Evolutionary conservation across 192 early-diverging fungal genomes (phyloP).

Genomic region (Dimargaris cristalligena): DNA sequence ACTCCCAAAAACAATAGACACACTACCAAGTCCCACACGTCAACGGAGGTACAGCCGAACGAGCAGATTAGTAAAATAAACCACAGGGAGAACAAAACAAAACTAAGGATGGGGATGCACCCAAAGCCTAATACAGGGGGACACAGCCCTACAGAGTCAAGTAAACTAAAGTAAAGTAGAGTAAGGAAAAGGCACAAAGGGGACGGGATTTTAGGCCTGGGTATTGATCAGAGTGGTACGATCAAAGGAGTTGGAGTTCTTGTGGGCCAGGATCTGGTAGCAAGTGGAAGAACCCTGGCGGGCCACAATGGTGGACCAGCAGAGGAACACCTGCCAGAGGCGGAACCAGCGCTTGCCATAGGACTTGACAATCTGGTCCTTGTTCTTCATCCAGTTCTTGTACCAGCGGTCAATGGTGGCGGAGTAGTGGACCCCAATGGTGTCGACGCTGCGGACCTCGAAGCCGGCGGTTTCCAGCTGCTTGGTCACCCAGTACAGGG

Average conservation of each 20-base stretch:
- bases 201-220: background rate
- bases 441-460: conserved; percentile 76
- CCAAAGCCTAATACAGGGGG: too few relatives aligned
- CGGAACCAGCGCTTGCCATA: conserved; percentile 89
- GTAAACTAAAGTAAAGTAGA: too few relatives aligned
- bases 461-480: conserved; percentile 89
- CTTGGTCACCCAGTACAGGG: conserved; percentile 87
- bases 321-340: conserved; percentile 97
- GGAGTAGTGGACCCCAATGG: conserved; percentile 95
- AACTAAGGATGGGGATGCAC: too few relatives aligned
- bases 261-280: conserved; percentile 92
- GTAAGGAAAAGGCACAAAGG: too few relatives aligned
- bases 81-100: too few relatives aligned
- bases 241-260: conserved; percentile 94
- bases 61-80: too few relatives aligned
- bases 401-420: conserved; percentile 93
- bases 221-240: conserved; percentile 40
- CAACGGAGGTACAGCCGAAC: too few relatives aligned
- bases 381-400: conserved; percentile 93
- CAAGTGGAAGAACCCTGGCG: conserved; percentile 92
- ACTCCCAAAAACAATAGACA: too few relatives aligned
- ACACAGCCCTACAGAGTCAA: too few relatives aligned
- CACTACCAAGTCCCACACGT: too few relatives aligned
- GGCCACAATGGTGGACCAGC: conserved; percentile 88
- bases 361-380: conserved; percentile 58